phyloP scores from a whole-genome alignment of 371 early-diverging fungal genomes.

The Synchytrium microbalum region DNA sequence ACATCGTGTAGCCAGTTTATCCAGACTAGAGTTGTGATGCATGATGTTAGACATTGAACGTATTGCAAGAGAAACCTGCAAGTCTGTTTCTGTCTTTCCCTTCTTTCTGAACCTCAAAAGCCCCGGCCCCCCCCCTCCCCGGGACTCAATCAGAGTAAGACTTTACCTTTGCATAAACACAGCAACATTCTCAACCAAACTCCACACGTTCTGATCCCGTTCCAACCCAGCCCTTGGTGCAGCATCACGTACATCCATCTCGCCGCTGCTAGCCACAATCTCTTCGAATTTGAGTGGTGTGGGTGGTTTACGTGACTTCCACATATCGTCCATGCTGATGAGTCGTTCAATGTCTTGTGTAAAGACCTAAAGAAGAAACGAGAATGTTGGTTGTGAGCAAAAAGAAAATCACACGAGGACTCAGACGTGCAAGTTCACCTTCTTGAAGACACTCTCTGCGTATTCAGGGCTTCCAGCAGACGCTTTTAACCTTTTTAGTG shows the following conservation, averaged over 20 bases:
- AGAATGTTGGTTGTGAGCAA: not conserved
- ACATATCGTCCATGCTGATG: constrained; percentile 78
- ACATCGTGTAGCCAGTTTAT: constrained; percentile 20
- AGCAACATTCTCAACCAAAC: constrained; percentile 34
- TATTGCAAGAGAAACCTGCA: not conserved
- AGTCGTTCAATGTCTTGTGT: constrained; percentile 69
- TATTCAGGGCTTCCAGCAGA: constrained; percentile 55
- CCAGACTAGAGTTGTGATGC: constrained; percentile 11
- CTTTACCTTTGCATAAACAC: constrained; percentile 41
- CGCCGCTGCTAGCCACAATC: constrained; percentile 27
- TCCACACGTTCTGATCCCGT: constrained; percentile 63
- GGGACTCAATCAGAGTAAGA: not conserved
- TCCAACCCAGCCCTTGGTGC: constrained; percentile 12
- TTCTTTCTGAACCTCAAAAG: constrained; percentile 78
- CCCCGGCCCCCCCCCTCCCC: constrained; percentile 78
- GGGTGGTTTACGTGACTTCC: constrained; percentile 72
- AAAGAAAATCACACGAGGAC: no score
- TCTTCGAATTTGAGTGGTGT: constrained; percentile 51
- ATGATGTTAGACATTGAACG: constrained; percentile 4
- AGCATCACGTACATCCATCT: constrained; percentile 3
- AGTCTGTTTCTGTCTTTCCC: not conserved
- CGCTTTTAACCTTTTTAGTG: constrained; percentile 54
- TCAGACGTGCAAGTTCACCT: constrained; percentile 41
- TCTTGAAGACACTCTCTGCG: constrained; percentile 67
- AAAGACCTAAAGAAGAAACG: constrained; percentile 42